A percentile compares a stretch with the other conserved stretches of the same genome.
Evolutionary conservation across 1,284 basidiomycete genomes (phyloP).

Genomic region (Cerioporus squamosus): DNA sequence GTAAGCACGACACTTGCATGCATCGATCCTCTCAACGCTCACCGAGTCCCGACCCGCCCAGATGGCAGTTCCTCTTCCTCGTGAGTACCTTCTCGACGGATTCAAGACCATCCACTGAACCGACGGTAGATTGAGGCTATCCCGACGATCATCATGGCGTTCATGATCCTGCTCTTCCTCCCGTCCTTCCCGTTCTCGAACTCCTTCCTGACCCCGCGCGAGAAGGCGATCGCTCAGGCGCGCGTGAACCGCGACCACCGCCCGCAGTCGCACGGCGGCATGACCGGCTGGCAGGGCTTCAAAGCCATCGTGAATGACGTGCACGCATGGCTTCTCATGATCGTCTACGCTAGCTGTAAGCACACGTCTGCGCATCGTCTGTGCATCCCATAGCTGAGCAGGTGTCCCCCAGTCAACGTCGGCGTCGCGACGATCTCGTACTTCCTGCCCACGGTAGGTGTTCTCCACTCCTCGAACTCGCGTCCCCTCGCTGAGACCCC

Average conservation of each 20-base stretch:
- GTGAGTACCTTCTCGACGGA: slow-evolving; percentile 32
- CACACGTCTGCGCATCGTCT: no score
- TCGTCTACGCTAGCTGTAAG: slow-evolving; percentile 28
- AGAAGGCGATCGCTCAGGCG: slow-evolving; percentile 58
- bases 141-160: slow-evolving; percentile 53
- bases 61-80: slow-evolving; percentile 62
- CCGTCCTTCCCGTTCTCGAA: slow-evolving; percentile 46
- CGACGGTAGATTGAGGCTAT: slow-evolving; percentile 52
- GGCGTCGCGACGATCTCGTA: slow-evolving; percentile 59
- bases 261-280: slow-evolving; percentile 59
- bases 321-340: slow-evolving; percentile 55
- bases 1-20: slow-evolving; percentile 37
- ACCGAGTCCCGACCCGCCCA: slow-evolving; percentile 24
- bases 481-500: background rate
- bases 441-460: slow-evolving; percentile 54
- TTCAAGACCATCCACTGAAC: background rate
- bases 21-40: slow-evolving; percentile 11
- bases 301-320: slow-evolving; percentile 50
- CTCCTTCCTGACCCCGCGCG: slow-evolving; percentile 44
- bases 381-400: no score
- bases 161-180: slow-evolving; percentile 48
- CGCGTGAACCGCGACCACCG: slow-evolving; percentile 56
- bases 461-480: background rate
- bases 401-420: slow-evolving; percentile 57
- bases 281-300: slow-evolving; percentile 58